Percentiles rank a stretch among this genome's conserved stretches.
Evolutionary conservation across 139 green algal species (phyloP).

Genomic region (Chlamydomonas incerta): DNA sequence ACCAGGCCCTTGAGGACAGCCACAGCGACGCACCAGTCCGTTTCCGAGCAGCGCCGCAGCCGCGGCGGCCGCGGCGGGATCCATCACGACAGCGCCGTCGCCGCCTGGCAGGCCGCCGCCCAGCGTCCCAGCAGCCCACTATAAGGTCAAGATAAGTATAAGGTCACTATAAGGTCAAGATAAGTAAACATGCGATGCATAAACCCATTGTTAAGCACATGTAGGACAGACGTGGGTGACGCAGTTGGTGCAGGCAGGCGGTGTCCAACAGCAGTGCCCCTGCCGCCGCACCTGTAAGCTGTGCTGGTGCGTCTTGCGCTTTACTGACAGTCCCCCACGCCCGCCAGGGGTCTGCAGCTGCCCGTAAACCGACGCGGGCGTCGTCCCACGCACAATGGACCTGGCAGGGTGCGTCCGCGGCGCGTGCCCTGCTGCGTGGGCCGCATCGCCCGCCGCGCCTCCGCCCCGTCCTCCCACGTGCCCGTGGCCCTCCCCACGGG

Average conservation of each 20-base stretch:
- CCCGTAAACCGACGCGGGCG: slow-evolving; percentile 50
- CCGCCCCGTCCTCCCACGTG: not conserved
- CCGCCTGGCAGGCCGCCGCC: not conserved
- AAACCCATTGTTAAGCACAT: too few species aligned
- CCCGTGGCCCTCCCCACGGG: not conserved
- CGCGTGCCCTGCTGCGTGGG: not conserved
- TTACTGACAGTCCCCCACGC: not conserved
- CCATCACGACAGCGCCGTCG: not conserved
- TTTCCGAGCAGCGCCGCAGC: slow-evolving; percentile 21
- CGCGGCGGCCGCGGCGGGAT: slow-evolving; percentile 1
- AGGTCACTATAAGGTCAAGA: too few species aligned
- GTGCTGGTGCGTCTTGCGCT: not conserved
- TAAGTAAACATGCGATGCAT: too few species aligned
- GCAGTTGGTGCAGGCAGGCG: too few species aligned
- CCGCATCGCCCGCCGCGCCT: not conserved
- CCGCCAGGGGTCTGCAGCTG: slow-evolving; percentile 28
- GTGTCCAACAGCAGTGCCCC: too few species aligned
- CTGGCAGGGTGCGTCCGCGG: not conserved
- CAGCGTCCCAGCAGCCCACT: not conserved
- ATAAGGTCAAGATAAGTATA: too few species aligned
- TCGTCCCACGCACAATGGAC: slow-evolving; percentile 40
- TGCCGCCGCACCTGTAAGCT: not conserved
- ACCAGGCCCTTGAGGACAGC: not conserved
- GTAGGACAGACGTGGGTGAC: too few species aligned
- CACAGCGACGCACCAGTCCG: slow-evolving; percentile 2